Base-by-base conservation (phyloP, 371 early-diverging fungal genomes). In the Chytridium lagenaria region DNA sequence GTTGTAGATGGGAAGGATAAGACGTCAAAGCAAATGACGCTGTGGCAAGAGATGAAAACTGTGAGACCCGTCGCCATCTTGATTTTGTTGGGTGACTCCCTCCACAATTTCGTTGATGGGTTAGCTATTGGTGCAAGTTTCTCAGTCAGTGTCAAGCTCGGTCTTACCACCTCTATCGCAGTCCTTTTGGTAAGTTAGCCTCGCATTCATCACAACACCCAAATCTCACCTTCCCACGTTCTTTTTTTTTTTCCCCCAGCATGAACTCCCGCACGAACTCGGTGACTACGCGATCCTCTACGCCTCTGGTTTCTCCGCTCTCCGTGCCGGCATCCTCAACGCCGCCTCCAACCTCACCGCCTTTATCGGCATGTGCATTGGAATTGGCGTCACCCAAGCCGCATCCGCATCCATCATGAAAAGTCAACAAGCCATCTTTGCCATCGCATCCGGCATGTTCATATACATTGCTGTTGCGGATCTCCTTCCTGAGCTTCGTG, bases 61-160 rank as follows among this genome's bases (percentile, higher is more conserved):
- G 63, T 63, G 33, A 90, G 90, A 77, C 78, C 89, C 19, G 92
- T 92, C 23, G 92, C 93, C 0, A 93, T 93, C 69, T 77, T 95
- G 67, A 94, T 93, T 76, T 80, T 95, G 34, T 85, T 95, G 70
- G 95, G 95, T 12, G 95, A 94, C 75, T 91, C 91, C 26, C 88
- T 93, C 0, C 95, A 95, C 85, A 95, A 94, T 79, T 92, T 94
- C 71, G 92, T 94, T n/a, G 95, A 95, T 67, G 95, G 95, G 16
- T 83, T 95, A n/a, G 95, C 95, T 10, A 91, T 95, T 89, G 91
- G 94, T 1, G 93, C 94, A 0, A 91, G 93, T 2, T 94, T 94
- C 79, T 92, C 93, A 7, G 16, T 22, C 26, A 63, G 63, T 30
- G 31, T 31, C 19, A 30, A 31, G 38, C 31, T 63, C n/a, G 96